phyloP scores from a whole-genome alignment of 1,284 basidiomycete genomes.

The Trametes versicolor region DNA sequence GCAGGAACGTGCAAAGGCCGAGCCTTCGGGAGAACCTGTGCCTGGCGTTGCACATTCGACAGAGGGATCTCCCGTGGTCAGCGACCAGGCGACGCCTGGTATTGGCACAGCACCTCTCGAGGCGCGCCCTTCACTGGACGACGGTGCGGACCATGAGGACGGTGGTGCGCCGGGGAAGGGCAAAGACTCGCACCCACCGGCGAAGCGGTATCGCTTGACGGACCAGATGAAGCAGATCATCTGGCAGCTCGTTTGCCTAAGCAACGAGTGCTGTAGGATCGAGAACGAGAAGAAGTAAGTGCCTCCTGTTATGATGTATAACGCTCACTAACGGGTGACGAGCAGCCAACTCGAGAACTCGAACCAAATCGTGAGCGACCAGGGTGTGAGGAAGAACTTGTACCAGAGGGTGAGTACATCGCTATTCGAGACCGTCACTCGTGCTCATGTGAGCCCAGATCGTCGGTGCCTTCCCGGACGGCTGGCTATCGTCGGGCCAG shows the following conservation, averaged over 20 bases:
- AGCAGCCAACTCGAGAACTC: constrained; percentile 70
- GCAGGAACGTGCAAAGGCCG: constrained; percentile 57
- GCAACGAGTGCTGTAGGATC: constrained; percentile 81
- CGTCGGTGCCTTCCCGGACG: constrained; percentile 77
- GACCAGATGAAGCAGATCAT: constrained; percentile 79
- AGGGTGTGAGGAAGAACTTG: constrained; percentile 76
- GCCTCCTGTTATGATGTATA: constrained; percentile 1
- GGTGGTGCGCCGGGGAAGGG: constrained; percentile 42
- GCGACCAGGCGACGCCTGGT: constrained; percentile 39
- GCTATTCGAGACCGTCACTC: background rate
- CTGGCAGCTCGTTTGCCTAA: constrained; percentile 82
- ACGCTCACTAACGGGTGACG: constrained; percentile 15
- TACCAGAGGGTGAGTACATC: constrained; percentile 71
- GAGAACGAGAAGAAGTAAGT: constrained; percentile 88
- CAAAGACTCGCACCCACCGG: constrained; percentile 65
- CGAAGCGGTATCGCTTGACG: constrained; percentile 76
- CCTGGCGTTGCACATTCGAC: constrained; percentile 42
- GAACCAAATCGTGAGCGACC: constrained; percentile 78
- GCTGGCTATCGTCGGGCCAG: constrained; percentile 68
- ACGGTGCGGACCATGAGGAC: constrained; percentile 44
- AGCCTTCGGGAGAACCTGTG: constrained; percentile 42
- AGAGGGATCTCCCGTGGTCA: constrained; percentile 48
- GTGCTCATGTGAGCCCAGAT: constrained; percentile 54
- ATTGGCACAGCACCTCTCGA: constrained; percentile 32
- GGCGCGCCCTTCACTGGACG: constrained; percentile 35